These are phyloP conservation scores for Rhizophlyctis rosea DNA, from an alignment of 192 early-diverging fungal species.

Conservation along the genomic window DNA sequence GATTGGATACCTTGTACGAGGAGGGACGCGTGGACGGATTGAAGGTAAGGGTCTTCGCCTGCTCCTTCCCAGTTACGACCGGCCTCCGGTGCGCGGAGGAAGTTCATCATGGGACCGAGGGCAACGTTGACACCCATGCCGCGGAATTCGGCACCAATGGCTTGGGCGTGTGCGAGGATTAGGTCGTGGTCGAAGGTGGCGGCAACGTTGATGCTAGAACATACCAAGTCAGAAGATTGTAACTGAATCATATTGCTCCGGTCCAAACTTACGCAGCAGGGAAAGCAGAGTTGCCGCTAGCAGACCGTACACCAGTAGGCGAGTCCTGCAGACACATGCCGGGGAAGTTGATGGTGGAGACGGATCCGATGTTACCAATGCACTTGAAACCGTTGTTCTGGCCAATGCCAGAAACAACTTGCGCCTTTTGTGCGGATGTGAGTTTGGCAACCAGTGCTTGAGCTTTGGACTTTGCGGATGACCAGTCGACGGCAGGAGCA, in stretches of 20 bases:
- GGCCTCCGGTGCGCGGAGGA: slow-evolving; percentile 31
- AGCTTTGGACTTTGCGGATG: slow-evolving; percentile 16
- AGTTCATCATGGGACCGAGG: slow-evolving; percentile 50
- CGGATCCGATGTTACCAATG: slow-evolving; percentile 46
- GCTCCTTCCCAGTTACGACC: slow-evolving; percentile 44
- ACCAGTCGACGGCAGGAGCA: slow-evolving; percentile 12
- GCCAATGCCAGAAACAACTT: slow-evolving; percentile 47
- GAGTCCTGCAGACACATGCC: slow-evolving; percentile 58
- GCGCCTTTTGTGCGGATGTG: slow-evolving; percentile 44
- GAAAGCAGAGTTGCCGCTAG: slow-evolving; percentile 41
- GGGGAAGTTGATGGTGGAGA: slow-evolving; percentile 39
- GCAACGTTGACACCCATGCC: slow-evolving; percentile 55
- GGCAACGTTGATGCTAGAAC: slow-evolving; percentile 51
- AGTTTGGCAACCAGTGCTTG: slow-evolving; percentile 36
- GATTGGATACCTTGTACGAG: slow-evolving; percentile 41
- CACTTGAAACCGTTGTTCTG: slow-evolving; percentile 46
- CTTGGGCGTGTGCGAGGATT: slow-evolving; percentile 42
- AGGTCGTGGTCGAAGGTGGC: slow-evolving; percentile 55
- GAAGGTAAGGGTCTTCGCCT: slow-evolving; percentile 50
- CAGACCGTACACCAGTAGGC: slow-evolving; percentile 48
- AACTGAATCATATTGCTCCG: slow-evolving; percentile 9
- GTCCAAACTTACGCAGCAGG: slow-evolving; percentile 28
- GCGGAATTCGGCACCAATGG: slow-evolving; percentile 53
- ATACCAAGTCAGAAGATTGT: background rate
- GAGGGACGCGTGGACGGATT: slow-evolving; percentile 26